A percentile compares a stretch with the other conserved stretches of the same genome.
Conservation (phyloP, 2,329 filamentous ascomycete species). For the Penicillium sp. region DNA sequence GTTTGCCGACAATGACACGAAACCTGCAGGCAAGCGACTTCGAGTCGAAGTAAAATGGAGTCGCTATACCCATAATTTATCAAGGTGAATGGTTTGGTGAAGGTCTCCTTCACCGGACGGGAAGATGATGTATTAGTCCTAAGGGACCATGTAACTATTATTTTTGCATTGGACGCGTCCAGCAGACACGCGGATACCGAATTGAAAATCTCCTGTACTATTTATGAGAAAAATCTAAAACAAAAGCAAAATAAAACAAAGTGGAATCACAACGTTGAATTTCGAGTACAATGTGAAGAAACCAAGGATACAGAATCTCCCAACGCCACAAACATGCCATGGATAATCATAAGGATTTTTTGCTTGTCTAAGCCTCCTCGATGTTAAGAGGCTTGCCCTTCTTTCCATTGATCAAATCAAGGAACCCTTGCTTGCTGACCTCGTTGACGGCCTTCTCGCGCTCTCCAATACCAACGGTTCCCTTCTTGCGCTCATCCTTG, state of each 20-base stretch:
- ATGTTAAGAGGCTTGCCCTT: slow-evolving; percentile 54
- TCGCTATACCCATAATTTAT: slow-evolving; percentile 8
- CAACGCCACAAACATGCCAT: slow-evolving; percentile 42
- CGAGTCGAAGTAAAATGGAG: slow-evolving; percentile 47
- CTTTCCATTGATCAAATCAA: slow-evolving; percentile 78
- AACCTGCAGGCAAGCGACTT: slow-evolving; percentile 98
- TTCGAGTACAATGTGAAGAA: slow-evolving; percentile 25
- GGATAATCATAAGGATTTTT: slow-evolving; percentile 25
- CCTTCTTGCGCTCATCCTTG: slow-evolving; percentile 66
- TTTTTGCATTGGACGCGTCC: slow-evolving; percentile 24
- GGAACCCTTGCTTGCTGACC: slow-evolving; percentile 95
- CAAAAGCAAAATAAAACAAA: not conserved
- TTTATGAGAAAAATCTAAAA: slow-evolving; percentile 17
- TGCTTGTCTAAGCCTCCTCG: slow-evolving; percentile 43
- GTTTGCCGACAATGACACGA: slow-evolving; percentile 88
- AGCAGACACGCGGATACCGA: slow-evolving; percentile 26
- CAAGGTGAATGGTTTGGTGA: slow-evolving; percentile 4
- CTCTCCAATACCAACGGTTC: slow-evolving; percentile 76
- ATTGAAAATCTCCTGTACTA: slow-evolving; percentile 34
- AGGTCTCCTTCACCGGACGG: slow-evolving; percentile 10
- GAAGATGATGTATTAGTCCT: slow-evolving; percentile 11
- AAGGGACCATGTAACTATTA: slow-evolving; percentile 35
- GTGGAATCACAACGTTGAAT: slow-evolving; percentile 16
- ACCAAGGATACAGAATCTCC: slow-evolving; percentile 25
- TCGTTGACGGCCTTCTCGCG: slow-evolving; percentile 89